Evolutionary conservation across 371 early-diverging fungal species (phyloP).

Genomic region (Rhizopus microsporus): DNA sequence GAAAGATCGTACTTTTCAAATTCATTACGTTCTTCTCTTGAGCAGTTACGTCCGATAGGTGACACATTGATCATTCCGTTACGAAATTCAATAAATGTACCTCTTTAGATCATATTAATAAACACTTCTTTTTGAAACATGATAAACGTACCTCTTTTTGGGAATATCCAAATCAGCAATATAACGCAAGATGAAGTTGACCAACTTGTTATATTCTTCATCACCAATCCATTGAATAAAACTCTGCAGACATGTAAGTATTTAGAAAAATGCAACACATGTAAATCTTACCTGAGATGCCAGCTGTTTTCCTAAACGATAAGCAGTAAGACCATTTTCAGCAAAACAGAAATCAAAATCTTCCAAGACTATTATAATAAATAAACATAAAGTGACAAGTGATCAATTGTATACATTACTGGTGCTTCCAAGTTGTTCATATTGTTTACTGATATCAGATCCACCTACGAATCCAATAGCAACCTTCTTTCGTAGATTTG

Average conservation of each 20-base stretch:
- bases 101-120: conserved; percentile 54
- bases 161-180: conserved; percentile 97
- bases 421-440: conserved; percentile 95
- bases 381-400: neutral
- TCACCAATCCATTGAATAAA: conserved; percentile 97
- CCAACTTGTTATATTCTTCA: conserved; percentile 92
- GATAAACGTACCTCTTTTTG: conserved; percentile 77
- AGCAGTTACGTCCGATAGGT: conserved; percentile 99
- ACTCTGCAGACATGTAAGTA: conserved; percentile 56
- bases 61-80: conserved; percentile 99
- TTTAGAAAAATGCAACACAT: too few species aligned
- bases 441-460: conserved; percentile 95
- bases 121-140: neutral
- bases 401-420: conserved; percentile 48
- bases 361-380: conserved; percentile 51
- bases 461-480: conserved; percentile 99
- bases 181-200: conserved; percentile 92
- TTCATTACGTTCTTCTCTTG: conserved; percentile 89
- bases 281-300: conserved; percentile 66
- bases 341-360: conserved; percentile 98
- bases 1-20: conserved; percentile 94
- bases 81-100: conserved; percentile 99
- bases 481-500: conserved; percentile 83
- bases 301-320: conserved; percentile 76
- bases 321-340: conserved; percentile 99